These are phyloP conservation scores for Myxozyma nipponensis DNA, from an alignment of 805 yeast species.

Conservation along the genomic window DNA sequence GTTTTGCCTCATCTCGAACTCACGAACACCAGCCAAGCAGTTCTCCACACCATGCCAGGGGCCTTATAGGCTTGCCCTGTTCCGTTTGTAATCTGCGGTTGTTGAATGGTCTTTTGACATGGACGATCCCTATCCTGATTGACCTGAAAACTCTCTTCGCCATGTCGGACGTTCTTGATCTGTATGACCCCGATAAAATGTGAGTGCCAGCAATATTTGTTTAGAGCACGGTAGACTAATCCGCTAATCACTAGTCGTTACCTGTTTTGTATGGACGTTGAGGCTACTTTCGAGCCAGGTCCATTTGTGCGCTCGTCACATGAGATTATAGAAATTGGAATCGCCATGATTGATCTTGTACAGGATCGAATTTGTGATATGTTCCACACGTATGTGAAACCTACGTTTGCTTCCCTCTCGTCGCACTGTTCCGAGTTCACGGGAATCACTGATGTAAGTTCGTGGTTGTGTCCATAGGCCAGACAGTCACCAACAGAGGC, in stretches of 20 bases:
- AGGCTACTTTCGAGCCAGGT: conserved; percentile 23
- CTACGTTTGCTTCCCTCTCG: conserved; percentile 4
- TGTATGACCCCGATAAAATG: too few relatives aligned
- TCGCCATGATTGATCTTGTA: conserved; percentile 32
- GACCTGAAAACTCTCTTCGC: too few relatives aligned
- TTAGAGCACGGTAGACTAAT: too few relatives aligned
- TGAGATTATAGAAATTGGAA: conserved; percentile 28
- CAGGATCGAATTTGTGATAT: conserved; percentile 19
- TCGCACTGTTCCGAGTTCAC: conserved; percentile 16
- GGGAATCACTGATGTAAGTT: conserved; percentile 20
- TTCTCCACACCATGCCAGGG: too few relatives aligned
- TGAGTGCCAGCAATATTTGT: too few relatives aligned
- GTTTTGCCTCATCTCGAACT: too few relatives aligned
- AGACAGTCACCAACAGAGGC: background rate
- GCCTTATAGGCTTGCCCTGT: too few relatives aligned
- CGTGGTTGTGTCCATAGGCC: background rate
- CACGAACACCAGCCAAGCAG: too few relatives aligned
- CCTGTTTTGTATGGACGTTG: conserved; percentile 25
- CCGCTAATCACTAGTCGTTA: conserved; percentile 26
- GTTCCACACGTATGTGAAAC: conserved; percentile 26
- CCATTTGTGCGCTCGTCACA: conserved; percentile 11
- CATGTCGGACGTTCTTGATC: too few relatives aligned
- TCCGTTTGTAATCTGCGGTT: too few relatives aligned
- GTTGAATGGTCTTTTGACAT: too few relatives aligned
- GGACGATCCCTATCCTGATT: too few relatives aligned